Base-by-base conservation (phyloP, 1,284 basidiomycete genomes). In the Cryptococcus sp. region DNA sequence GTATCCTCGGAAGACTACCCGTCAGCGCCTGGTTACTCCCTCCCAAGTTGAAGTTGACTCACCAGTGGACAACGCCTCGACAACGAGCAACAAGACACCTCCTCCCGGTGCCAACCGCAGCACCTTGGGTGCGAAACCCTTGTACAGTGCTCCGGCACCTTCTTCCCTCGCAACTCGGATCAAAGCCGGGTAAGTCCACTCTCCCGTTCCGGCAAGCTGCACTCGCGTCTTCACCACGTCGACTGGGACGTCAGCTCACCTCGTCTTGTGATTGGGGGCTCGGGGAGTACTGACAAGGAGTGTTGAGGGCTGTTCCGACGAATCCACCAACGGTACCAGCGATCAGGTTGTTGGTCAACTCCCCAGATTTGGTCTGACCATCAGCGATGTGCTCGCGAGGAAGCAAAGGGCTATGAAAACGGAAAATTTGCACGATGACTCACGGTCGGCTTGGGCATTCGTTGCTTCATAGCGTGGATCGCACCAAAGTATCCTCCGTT, bases 151-250 rank as follows among this genome's bases (percentile, higher is more conserved):
- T 5, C 76, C 82, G 3, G 85, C 64, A 23, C 94, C 94, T 74
- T 99, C 94, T 74, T 95, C 89, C 38, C 86, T 82, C 54, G 86
- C 82, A 60, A 97, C 89, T 12, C 84, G 84, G 33, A 82, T 74
- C 37, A 89, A 75, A 12, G 75, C 72, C 2, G 76, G 75, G 63
- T 75, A 74, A 25, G 65, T 52, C 86, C 72, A 73, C 51, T 88
- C 87, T 71, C 91, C 91, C 44, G 92, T 88, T 84, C 93, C 94
- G 74, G 90, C 74, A 82, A 28, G 85, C 80, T 61, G 81, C 69
- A 98, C 92, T 48, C 95, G 84, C 21, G 90, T 93, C 75, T 98
- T 98, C 58, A 97, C 90, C 51, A 98, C 90, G 79, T 93, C 73
- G 59, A 71, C 66, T 65, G 50, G 28, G 14, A 31, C n/a, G 28